phyloP scores from a whole-genome alignment of 768 basidiomycete genomes.

The Glaciozyma martinii region DNA sequence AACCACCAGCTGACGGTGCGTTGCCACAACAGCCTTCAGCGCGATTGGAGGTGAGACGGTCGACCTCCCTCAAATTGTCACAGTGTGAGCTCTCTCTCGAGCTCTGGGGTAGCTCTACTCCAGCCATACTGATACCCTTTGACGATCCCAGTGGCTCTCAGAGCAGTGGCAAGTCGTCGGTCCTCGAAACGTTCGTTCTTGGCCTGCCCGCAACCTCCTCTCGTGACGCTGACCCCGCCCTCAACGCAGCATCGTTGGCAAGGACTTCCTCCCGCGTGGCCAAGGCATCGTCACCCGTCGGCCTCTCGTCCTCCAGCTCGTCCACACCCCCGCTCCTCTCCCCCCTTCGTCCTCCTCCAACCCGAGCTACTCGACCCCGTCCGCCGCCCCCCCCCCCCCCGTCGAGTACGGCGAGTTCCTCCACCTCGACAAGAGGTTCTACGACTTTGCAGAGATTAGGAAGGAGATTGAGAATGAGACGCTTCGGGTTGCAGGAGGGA shows the following conservation, averaged over 20 bases:
- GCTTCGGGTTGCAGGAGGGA: slow-evolving; percentile 83
- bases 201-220: neutral
- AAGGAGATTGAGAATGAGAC: slow-evolving; percentile 98
- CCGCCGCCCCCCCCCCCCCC: neutral
- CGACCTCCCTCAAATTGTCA: slow-evolving; percentile 45
- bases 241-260: slow-evolving; percentile 70
- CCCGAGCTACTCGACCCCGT: slow-evolving; percentile 18
- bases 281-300: slow-evolving; percentile 88
- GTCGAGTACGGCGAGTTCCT: slow-evolving; percentile 95
- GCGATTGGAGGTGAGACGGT: slow-evolving; percentile 40
- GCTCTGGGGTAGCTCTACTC: neutral
- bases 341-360: slow-evolving; percentile 39
- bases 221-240: neutral
- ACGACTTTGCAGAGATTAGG: slow-evolving; percentile 88
- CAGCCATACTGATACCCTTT: neutral
- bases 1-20: no score
- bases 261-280: slow-evolving; percentile 46
- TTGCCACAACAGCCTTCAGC: slow-evolving; percentile 19
- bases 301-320: slow-evolving; percentile 88
- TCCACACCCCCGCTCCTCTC: slow-evolving; percentile 69
- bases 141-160: slow-evolving; percentile 23
- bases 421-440: slow-evolving; percentile 89
- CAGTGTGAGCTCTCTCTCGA: slow-evolving; percentile 34
- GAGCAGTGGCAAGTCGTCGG: slow-evolving; percentile 31
- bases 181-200: slow-evolving; percentile 70